These are phyloP conservation scores for Plantago elongata DNA, from an alignment of 257 asterid genomes.

Conservation along the genomic window DNA sequence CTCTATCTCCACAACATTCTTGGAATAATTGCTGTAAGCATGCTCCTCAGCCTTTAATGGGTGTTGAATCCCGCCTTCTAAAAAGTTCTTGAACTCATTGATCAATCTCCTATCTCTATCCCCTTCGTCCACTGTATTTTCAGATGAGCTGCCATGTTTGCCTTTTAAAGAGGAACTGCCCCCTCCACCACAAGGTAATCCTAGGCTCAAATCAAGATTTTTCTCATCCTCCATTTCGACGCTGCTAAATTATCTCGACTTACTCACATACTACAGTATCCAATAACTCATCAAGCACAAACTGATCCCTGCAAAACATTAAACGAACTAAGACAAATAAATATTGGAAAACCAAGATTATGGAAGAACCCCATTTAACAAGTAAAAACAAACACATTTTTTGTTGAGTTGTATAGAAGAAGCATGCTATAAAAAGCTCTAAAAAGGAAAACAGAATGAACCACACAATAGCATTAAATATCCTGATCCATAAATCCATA, in stretches of 20 bases:
- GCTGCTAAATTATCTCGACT: neutral
- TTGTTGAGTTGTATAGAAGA: too few species aligned
- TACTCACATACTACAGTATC: slow-evolving; percentile 8
- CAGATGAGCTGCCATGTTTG: slow-evolving; percentile 59
- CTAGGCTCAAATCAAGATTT: slow-evolving; percentile 77
- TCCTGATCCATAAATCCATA: too few species aligned
- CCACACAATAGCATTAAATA: too few species aligned
- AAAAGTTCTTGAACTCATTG: slow-evolving; percentile 83
- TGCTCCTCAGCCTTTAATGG: slow-evolving; percentile 47
- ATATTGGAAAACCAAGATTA: too few species aligned
- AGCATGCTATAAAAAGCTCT: too few species aligned
- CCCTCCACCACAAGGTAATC: slow-evolving; percentile 76
- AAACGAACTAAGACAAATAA: too few species aligned
- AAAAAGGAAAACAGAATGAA: too few species aligned
- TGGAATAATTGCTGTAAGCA: slow-evolving; percentile 40
- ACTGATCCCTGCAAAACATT: slow-evolving; percentile 17
- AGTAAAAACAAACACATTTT: too few species aligned
- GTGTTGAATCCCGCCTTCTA: slow-evolving; percentile 77
- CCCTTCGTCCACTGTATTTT: slow-evolving; percentile 48
- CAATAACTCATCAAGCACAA: slow-evolving; percentile 14
- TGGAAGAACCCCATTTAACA: too few species aligned
- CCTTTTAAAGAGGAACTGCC: slow-evolving; percentile 47
- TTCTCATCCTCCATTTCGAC: slow-evolving; percentile 69
- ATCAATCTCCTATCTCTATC: slow-evolving; percentile 81
- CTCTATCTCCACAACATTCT: slow-evolving; percentile 42